Conservation (phyloP, 768 basidiomycete species). For the Suillus alpinus region DNA sequence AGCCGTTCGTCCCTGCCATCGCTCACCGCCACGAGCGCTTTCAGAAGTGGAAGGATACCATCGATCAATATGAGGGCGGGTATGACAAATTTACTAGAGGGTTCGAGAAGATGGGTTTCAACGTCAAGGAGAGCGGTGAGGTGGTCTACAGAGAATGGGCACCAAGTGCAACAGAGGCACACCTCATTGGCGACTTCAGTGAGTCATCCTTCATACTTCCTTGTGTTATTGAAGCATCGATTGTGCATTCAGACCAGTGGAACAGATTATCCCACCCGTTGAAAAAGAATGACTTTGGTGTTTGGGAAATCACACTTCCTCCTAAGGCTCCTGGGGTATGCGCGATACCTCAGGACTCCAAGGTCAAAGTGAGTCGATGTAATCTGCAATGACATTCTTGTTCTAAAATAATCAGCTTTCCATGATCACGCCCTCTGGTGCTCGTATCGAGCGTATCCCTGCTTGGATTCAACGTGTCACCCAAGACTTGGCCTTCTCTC, state of each 20-base stretch:
- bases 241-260: constrained; percentile 69
- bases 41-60: constrained; percentile 72
- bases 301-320: constrained; percentile 84
- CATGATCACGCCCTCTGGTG: constrained; percentile 76
- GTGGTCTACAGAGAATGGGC: constrained; percentile 96
- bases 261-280: constrained; percentile 81
- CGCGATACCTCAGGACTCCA: constrained; percentile 91
- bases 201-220: constrained; percentile 32
- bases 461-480: constrained; percentile 96
- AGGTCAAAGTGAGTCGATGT: constrained; percentile 69
- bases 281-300: constrained; percentile 79
- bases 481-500: constrained; percentile 86
- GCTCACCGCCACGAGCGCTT: constrained; percentile 65
- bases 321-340: constrained; percentile 64
- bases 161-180: constrained; percentile 80
- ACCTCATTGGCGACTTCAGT: constrained; percentile 97
- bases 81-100: constrained; percentile 62
- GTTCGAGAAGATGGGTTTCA: constrained; percentile 67
- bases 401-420: constrained; percentile 61
- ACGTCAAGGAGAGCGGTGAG: constrained; percentile 60
- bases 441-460: constrained; percentile 88
- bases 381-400: constrained; percentile 1
- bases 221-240: constrained; percentile 6
- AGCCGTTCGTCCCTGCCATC: constrained; percentile 68
- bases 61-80: constrained; percentile 81